Evolutionary conservation across 23 red algal species (phyloP), one percentile per base, ranked within the genome.

Genomic region (Gracilaria caudata): DNA sequence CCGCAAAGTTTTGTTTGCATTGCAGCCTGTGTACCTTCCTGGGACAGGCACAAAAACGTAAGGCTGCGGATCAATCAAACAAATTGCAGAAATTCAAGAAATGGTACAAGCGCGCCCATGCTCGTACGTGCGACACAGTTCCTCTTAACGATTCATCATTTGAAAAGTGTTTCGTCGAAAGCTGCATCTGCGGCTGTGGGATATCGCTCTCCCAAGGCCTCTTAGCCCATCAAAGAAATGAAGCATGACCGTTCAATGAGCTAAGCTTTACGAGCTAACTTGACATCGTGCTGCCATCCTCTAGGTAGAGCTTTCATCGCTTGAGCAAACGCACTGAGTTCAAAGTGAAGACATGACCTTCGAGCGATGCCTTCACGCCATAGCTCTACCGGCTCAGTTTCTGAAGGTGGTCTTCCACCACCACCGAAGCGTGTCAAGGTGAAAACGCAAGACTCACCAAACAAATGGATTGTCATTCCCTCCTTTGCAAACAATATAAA

Each of bases 381-480:
- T 59, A 64, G 47, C 53, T 64, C 51, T 61, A 60, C 51, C 26
- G 35, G 8, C 51, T 26, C 30, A 19, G 53, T 54, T 64, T 23
- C 29, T 25, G 51, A 58, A 26, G 36, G 77, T 19, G 29, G 35
- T 26, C 35, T 58, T 21, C 78, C 60, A 3, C 78, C 8, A 41
- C 78, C 54, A 35, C 79, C 79, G 37, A 60, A 16, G 40, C 59
- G 59, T 47, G 51, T 80, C 16, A 26, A 37, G 33, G 46, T 80
- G 34, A 55, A 60, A 34, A 80, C 56, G 19, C 33, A 37, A 4
- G 32, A 19, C 49, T 28, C 17, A 20, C 49, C 77, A 24, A 21
- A 39, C 4, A 29, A 17, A 80, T 80, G 77, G 77, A 45, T 80
- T n/a, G 45, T 80, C 30, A 55, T 80, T 30, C 77, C 77, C 0